Conservation (phyloP, 371 early-diverging fungal species). For the Apophysomyces ossiformis region DNA sequence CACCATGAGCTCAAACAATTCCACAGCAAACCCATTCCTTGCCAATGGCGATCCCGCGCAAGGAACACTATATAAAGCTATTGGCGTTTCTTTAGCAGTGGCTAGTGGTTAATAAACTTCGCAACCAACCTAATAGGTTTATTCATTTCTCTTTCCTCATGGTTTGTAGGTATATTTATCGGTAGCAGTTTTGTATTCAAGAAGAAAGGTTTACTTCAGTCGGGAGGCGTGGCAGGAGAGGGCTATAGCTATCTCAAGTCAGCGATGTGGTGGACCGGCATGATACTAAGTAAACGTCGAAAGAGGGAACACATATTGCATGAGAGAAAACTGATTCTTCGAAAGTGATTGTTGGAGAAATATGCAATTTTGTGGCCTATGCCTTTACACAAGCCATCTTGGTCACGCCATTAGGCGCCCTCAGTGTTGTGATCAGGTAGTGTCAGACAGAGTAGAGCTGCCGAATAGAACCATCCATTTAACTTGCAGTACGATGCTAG, state of each 20-base stretch:
- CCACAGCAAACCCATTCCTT: constrained; percentile 28
- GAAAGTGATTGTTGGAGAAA: constrained; percentile 14
- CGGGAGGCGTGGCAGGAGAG: constrained; percentile 74
- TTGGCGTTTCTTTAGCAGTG: constrained; percentile 86
- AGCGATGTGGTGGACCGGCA: constrained; percentile 95
- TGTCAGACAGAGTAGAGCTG: not conserved
- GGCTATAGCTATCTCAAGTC: constrained; percentile 83
- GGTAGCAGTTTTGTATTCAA: constrained; percentile 91
- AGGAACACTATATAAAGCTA: constrained; percentile 68
- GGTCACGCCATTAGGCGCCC: constrained; percentile 93
- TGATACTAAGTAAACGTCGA: constrained; percentile 68
- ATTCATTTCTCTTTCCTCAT: not conserved
- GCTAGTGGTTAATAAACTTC: constrained; percentile 50
- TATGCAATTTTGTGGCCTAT: constrained; percentile 91
- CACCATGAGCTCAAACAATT: constrained; percentile 12
- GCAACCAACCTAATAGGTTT: too few relatives aligned
- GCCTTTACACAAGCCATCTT: constrained; percentile 90
- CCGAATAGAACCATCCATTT: constrained; percentile 1
- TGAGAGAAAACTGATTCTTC: not conserved
- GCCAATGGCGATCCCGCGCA: constrained; percentile 26
- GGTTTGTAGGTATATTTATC: constrained; percentile 76
- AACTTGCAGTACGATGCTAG: constrained; percentile 78
- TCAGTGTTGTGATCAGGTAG: constrained; percentile 71
- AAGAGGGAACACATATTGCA: not conserved
- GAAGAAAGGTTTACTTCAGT: constrained; percentile 87